Conservation (phyloP, 2,329 filamentous ascomycete species). For the Alternaria sp. region DNA sequence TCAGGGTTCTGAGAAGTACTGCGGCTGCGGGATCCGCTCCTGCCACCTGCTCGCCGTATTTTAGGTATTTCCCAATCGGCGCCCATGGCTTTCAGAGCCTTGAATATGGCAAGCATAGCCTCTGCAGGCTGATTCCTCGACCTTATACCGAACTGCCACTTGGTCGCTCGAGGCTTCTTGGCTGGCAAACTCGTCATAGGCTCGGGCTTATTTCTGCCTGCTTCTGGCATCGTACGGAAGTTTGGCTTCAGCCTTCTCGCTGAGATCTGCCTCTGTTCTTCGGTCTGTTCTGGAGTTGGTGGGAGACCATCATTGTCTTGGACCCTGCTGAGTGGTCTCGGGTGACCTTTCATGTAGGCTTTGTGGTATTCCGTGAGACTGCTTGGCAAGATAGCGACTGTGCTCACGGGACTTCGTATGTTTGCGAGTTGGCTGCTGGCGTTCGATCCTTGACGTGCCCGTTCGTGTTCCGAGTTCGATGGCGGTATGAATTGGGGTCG, state of each 20-base stretch:
- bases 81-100: slow-evolving; percentile 84
- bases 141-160: slow-evolving; percentile 98
- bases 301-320: slow-evolving; percentile 46
- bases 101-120: slow-evolving; percentile 93
- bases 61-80: slow-evolving; percentile 78
- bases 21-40: slow-evolving; percentile 45
- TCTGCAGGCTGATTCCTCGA: slow-evolving; percentile 94
- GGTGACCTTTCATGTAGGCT: slow-evolving; percentile 79
- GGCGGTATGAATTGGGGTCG: slow-evolving; percentile 42
- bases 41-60: slow-evolving; percentile 49
- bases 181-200: slow-evolving; percentile 61
- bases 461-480: slow-evolving; percentile 43
- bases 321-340: slow-evolving; percentile 37
- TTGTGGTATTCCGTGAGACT: slow-evolving; percentile 90
- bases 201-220: slow-evolving; percentile 58
- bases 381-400: slow-evolving; percentile 88
- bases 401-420: slow-evolving; percentile 64
- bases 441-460: slow-evolving; percentile 53
- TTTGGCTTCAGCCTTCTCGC: slow-evolving; percentile 85
- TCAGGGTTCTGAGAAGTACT: slow-evolving; percentile 36
- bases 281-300: slow-evolving; percentile 48
- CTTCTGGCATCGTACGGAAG: slow-evolving; percentile 71
- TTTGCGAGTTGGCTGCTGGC: slow-evolving; percentile 48
- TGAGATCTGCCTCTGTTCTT: slow-evolving; percentile 77
- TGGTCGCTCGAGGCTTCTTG: slow-evolving; percentile 79